phyloP scores from a whole-genome alignment of 2,329 filamentous ascomycete species.

The Trichoderma breve region DNA sequence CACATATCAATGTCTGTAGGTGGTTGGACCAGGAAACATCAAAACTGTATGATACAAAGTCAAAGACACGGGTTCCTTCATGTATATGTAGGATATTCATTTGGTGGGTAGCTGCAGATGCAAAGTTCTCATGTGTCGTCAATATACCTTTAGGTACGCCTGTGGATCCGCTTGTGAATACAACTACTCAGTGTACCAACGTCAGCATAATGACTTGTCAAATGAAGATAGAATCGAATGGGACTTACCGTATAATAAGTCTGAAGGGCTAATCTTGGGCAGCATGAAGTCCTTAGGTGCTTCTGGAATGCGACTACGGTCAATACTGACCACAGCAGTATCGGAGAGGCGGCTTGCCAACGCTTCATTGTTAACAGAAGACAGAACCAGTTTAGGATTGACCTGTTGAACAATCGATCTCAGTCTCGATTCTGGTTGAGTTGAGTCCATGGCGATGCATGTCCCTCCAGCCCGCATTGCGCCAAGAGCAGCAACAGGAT shows the following conservation, averaged over 20 bases:
- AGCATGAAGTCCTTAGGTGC: not conserved
- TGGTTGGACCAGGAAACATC: conserved; percentile 14
- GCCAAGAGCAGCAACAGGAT: conserved; percentile 26
- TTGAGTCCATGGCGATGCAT: conserved; percentile 30
- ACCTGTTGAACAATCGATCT: conserved; percentile 23
- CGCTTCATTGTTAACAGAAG: conserved; percentile 19
- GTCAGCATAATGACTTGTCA: not conserved
- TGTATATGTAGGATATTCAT: conserved; percentile 12
- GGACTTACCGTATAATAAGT: conserved; percentile 14
- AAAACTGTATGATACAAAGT: conserved; percentile 21
- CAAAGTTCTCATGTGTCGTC: conserved; percentile 21
- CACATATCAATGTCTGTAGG: conserved; percentile 5
- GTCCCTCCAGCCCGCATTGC: conserved; percentile 28
- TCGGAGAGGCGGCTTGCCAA: conserved; percentile 15
- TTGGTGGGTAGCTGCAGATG: conserved; percentile 19
- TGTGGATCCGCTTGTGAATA: conserved; percentile 54
- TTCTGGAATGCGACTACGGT: not conserved
- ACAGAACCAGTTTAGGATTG: conserved; percentile 24
- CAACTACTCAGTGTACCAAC: conserved; percentile 30
- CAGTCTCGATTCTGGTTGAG: conserved; percentile 23
- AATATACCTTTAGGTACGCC: conserved; percentile 52
- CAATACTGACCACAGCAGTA: not conserved
- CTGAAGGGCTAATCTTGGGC: conserved; percentile 19
- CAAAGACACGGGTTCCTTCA: conserved; percentile 17
- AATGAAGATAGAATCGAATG: not conserved